Evolutionary conservation across 2,329 filamentous ascomycete genomes (phyloP).

Genomic region (Ophidiomyces ophidiicola): DNA sequence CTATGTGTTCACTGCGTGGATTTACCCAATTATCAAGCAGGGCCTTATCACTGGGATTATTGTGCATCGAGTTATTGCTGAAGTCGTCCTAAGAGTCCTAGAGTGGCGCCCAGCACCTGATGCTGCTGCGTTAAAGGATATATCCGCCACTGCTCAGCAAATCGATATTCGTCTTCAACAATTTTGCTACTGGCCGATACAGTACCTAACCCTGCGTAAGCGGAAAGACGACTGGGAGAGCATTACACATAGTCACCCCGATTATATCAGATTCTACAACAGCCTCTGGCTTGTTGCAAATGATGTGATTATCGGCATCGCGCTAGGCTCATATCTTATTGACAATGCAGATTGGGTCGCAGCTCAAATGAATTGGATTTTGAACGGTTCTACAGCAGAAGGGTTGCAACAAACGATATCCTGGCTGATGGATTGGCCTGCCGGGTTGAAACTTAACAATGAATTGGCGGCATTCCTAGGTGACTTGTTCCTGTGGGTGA

Average conservation of each 20-base stretch:
- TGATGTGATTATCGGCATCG: constrained; percentile 96
- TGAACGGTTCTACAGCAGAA: constrained; percentile 74
- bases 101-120: constrained; percentile 74
- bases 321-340: constrained; percentile 89
- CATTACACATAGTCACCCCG: constrained; percentile 85
- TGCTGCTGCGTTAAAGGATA: constrained; percentile 78
- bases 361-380: constrained; percentile 59
- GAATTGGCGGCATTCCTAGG: constrained; percentile 90
- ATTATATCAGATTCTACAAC: constrained; percentile 99
- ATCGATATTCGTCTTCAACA: constrained; percentile 94
- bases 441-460: constrained; percentile 85
- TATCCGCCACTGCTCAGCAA: constrained; percentile 93
- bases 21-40: constrained; percentile 62
- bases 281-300: constrained; percentile 97
- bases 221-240: constrained; percentile 90
- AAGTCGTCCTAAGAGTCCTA: constrained; percentile 63
- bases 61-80: constrained; percentile 66
- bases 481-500: constrained; percentile 94
- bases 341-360: constrained; percentile 84
- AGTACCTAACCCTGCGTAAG: constrained; percentile 82
- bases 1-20: constrained; percentile 58
- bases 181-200: constrained; percentile 97
- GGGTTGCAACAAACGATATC: constrained; percentile 78
- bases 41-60: constrained; percentile 69
- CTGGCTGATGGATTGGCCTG: constrained; percentile 94